phyloP scores from a whole-genome alignment of 73 alveolate genomes.

The Tetrahymena elliotti region DNA sequence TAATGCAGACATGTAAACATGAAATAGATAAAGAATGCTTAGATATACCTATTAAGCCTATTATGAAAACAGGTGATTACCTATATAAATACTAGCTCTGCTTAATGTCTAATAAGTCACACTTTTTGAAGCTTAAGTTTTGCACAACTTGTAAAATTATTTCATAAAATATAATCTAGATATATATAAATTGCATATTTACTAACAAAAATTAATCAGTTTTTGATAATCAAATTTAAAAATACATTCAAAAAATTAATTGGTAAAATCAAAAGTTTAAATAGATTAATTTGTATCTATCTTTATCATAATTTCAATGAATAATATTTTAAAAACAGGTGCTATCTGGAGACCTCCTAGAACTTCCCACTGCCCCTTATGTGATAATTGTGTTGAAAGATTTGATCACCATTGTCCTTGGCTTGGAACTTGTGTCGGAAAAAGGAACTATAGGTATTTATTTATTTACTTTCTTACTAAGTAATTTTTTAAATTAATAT shows the following conservation, averaged over 20 bases:
- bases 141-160: slow-evolving; percentile 18
- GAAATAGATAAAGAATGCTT: slow-evolving; percentile 32
- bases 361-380: slow-evolving; percentile 83
- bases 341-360: slow-evolving; percentile 85
- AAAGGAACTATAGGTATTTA: slow-evolving; percentile 78
- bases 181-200: too few relatives aligned
- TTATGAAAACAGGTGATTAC: neutral
- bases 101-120: neutral
- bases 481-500: neutral
- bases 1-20: slow-evolving; percentile 7
- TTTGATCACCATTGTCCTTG: slow-evolving; percentile 95
- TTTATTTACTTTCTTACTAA: too few relatives aligned
- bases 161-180: neutral
- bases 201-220: neutral
- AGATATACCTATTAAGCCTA: slow-evolving; percentile 5
- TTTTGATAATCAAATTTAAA: neutral
- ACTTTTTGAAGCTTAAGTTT: slow-evolving; percentile 26
- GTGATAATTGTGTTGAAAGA: slow-evolving; percentile 86
- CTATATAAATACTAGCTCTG: neutral
- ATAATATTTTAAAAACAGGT: neutral
- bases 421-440: slow-evolving; percentile 90
- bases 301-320: too few relatives aligned
- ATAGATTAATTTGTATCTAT: neutral
- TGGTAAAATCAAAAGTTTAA: neutral
- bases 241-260: neutral